These are phyloP conservation scores for Pythium phragmiticola DNA, from an alignment of 352 stramenopile genomes.

Conservation along the genomic window DNA sequence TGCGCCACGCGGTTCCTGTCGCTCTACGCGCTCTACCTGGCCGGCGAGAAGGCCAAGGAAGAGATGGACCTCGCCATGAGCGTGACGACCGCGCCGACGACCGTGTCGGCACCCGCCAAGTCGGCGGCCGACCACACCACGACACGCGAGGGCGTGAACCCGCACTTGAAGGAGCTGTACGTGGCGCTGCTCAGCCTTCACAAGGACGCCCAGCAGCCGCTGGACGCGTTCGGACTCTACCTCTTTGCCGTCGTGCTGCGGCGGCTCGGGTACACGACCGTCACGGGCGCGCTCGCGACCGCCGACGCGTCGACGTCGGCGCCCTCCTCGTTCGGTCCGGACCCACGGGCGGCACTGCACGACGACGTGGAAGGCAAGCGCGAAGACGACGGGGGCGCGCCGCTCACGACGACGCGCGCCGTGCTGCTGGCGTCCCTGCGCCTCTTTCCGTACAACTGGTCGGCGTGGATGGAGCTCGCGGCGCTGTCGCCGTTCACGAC, in stretches of 20 bases:
- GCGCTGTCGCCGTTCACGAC: constrained; percentile 64
- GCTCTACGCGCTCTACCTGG: constrained; percentile 77
- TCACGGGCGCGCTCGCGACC: constrained; percentile 31
- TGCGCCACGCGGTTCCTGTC: constrained; percentile 63
- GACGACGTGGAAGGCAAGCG: constrained; percentile 9
- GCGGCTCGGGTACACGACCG: constrained; percentile 63
- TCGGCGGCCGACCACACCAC: constrained; percentile 2
- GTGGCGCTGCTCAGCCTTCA: constrained; percentile 49
- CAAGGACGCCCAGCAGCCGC: constrained; percentile 29
- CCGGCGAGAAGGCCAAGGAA: constrained; percentile 80
- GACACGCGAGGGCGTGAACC: constrained; percentile 50
- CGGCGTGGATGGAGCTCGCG: constrained; percentile 95
- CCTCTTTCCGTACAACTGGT: constrained; percentile 93
- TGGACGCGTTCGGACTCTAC: constrained; percentile 81
- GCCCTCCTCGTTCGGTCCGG: background rate
- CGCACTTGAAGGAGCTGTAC: constrained; percentile 73
- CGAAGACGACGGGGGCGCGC: constrained; percentile 1
- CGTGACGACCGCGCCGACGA: constrained; percentile 33
- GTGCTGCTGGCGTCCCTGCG: constrained; percentile 74
- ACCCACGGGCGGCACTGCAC: background rate
- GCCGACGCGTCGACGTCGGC: background rate
- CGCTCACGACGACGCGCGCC: constrained; percentile 52
- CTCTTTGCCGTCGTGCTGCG: constrained; percentile 76
- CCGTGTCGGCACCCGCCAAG: background rate
- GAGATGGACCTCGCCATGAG: constrained; percentile 77